Evolutionary conservation across 2,329 filamentous ascomycete genomes (phyloP), one percentile per base, ranked within the genome.

Genomic region (Aspergillus persii): DNA sequence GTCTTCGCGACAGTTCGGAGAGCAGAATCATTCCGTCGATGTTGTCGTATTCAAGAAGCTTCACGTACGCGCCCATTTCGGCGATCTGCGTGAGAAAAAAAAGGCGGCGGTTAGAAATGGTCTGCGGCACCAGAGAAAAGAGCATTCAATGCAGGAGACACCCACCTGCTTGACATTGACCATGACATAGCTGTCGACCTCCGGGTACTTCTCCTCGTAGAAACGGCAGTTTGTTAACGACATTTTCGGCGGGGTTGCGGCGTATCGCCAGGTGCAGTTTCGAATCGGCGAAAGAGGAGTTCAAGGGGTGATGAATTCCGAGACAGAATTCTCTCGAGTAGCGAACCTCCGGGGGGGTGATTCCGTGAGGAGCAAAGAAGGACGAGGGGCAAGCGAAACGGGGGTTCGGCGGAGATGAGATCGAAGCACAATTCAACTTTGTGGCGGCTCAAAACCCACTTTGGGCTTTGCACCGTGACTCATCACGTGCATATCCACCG

Each of bases 21-120:
- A 99, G 91, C 68, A 99, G 83, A 73, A 99, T 99, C 96, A 99
- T 99, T 86, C 95, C 95, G 77, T 99, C 96, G 73, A 99, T 99
- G 82, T 98, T 97, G 81, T 99, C 95, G 81, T 99, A 99, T 82
- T 99, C 95, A 70, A 99, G 89, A 58, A 99, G 89, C 83, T 99
- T 99, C 74, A 99, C 96, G 78, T 99, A 99, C 71, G 96, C 95
- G 78, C 95, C 95, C 96, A 99, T 99, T 81, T 99, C 96, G 78
- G 95, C 95, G 76, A 99, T 99, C 90, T 95, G 64, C 12, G 54
- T 44, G 54, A 50, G 60, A 23, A 50, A 15, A 18, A 48, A 60
- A 50, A 51, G 26, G 26, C 30, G 59, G 53, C 53, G 44, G 56
- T 69, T 53, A 66, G 61, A 54, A 59, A 53, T 51, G 53, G 46